phyloP scores from a whole-genome alignment of 805 yeast genomes.

The Tetrapisispora pingtungensis region DNA sequence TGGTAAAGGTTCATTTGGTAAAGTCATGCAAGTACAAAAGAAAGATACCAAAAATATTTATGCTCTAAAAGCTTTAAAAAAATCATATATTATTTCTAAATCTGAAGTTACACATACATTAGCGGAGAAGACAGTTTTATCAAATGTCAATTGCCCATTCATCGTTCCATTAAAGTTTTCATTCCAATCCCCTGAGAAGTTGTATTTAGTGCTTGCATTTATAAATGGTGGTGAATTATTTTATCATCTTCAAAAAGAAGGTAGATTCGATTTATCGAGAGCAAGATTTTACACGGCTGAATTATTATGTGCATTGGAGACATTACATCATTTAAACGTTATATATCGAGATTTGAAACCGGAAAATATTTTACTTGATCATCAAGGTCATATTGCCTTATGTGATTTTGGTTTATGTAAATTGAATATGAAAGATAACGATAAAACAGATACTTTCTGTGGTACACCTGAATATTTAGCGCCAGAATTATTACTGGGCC shows the following conservation, averaged over 20 bases:
- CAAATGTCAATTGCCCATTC: constrained; percentile 85
- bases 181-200: constrained; percentile 84
- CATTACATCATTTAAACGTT: constrained; percentile 79
- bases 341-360: constrained; percentile 93
- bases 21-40: constrained; percentile 95
- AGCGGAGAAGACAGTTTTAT: constrained; percentile 89
- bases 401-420: constrained; percentile 96
- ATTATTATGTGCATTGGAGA: constrained; percentile 81
- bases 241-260: constrained; percentile 83
- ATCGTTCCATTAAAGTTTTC: constrained; percentile 91
- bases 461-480: constrained; percentile 97
- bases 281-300: constrained; percentile 91
- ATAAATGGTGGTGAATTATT: constrained; percentile 95
- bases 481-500: constrained; percentile 80
- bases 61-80: constrained; percentile 85
- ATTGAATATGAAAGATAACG: constrained; percentile 81
- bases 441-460: constrained; percentile 83
- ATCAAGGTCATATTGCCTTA: constrained; percentile 92
- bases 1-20: constrained; percentile 95
- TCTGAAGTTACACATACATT: constrained; percentile 91
- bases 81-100: constrained; percentile 84
- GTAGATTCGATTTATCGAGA: constrained; percentile 76
- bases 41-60: constrained; percentile 88
- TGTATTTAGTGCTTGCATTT: constrained; percentile 80
- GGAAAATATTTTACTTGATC: constrained; percentile 83